phyloP scores from a whole-genome alignment of 1,284 basidiomycete genomes.

The Cystobasidiaceae sp. region DNA sequence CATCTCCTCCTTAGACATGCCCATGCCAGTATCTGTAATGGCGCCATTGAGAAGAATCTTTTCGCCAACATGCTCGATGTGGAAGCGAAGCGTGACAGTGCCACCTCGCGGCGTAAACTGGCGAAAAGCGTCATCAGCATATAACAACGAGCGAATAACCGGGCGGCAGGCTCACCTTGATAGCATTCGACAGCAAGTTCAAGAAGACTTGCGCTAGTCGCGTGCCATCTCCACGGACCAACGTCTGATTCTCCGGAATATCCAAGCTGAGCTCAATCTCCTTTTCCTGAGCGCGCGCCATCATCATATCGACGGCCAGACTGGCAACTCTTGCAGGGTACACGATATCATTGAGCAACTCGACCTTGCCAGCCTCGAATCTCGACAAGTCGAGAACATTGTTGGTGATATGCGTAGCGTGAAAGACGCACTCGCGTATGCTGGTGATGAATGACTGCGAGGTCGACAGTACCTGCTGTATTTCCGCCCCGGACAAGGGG shows the following conservation, averaged over 20 bases:
- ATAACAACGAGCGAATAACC: too few relatives aligned
- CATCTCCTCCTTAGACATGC: slow-evolving; percentile 36
- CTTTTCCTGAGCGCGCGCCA: slow-evolving; percentile 32
- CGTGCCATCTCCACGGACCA: slow-evolving; percentile 24
- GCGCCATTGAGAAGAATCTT: slow-evolving; percentile 6
- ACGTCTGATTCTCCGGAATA: slow-evolving; percentile 20
- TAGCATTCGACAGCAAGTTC: slow-evolving; percentile 30
- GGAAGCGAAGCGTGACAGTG: slow-evolving; percentile 14
- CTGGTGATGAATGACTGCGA: slow-evolving; percentile 25
- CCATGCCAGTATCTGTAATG: slow-evolving; percentile 37
- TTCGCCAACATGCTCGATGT: not conserved
- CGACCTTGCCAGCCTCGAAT: slow-evolving; percentile 28
- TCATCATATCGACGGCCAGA: slow-evolving; percentile 29
- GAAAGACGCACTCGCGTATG: slow-evolving; percentile 27
- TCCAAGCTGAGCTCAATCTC: slow-evolving; percentile 33
- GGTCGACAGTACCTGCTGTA: slow-evolving; percentile 11
- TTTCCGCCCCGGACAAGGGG: not conserved
- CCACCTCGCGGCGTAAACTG: slow-evolving; percentile 23
- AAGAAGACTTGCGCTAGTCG: slow-evolving; percentile 30
- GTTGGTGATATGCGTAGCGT: slow-evolving; percentile 28
- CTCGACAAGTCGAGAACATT: slow-evolving; percentile 25
- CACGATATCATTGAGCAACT: slow-evolving; percentile 23
- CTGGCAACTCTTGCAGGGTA: slow-evolving; percentile 21
- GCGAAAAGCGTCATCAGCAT: not conserved
- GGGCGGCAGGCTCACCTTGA: slow-evolving; percentile 26